Percentiles rank a stretch among this genome's conserved stretches.
These are phyloP conservation scores for Hanseniaspora singularis DNA, from an alignment of 805 yeast genomes.

Conservation along the genomic window DNA sequence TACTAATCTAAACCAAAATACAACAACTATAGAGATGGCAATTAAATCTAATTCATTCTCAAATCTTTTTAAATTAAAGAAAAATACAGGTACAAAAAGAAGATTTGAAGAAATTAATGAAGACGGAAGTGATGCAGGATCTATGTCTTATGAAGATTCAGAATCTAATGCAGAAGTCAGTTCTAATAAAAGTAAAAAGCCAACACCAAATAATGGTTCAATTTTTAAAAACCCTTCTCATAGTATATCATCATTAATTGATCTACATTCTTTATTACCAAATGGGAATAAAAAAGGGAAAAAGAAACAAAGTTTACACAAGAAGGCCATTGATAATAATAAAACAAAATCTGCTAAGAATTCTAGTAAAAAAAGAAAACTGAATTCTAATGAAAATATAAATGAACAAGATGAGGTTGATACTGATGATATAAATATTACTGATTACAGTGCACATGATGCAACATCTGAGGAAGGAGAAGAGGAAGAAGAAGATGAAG, in stretches of 20 bases:
- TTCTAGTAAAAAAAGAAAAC: conserved; percentile 12
- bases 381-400: neutral
- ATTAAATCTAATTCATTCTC: conserved; percentile 22
- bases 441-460: conserved; percentile 10
- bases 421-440: conserved; percentile 25
- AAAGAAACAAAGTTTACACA: conserved; percentile 5
- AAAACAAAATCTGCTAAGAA: conserved; percentile 5
- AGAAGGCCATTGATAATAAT: conserved; percentile 11
- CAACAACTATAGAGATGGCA: conserved; percentile 8
- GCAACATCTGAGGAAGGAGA: conserved; percentile 5
- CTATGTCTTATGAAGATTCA: neutral
- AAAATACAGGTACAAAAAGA: conserved; percentile 21
- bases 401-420: conserved; percentile 26
- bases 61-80: conserved; percentile 26
- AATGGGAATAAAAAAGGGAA: conserved; percentile 5
- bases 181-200: neutral
- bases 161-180: neutral
- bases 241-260: conserved; percentile 10
- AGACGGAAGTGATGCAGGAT: conserved; percentile 4
- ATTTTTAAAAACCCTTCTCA: neutral
- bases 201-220: neutral
- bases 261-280: conserved; percentile 8
- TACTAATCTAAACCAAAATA: neutral
- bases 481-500: conserved; percentile 15
- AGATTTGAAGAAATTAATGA: conserved; percentile 4